phyloP scores from a whole-genome alignment of 352 stramenopile genomes.

The Globisporangium orthogonon region DNA sequence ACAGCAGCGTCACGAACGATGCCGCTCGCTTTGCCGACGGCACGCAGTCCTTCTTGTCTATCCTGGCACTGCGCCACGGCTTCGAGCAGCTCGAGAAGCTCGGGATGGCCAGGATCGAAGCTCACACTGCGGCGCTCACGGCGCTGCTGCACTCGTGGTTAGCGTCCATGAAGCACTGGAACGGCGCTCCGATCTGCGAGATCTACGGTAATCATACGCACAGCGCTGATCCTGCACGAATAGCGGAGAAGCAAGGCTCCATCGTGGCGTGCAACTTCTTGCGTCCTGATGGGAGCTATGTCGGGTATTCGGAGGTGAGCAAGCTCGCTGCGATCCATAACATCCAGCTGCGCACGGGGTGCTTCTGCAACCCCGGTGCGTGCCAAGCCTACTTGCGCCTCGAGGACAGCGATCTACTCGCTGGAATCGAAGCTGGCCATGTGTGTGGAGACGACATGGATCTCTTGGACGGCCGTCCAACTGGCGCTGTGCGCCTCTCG shows the following conservation, averaged over 20 bases:
- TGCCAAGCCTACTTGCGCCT: conserved; percentile 61
- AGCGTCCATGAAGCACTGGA: conserved; percentile 40
- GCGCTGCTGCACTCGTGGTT: conserved; percentile 31
- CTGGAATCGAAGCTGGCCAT: conserved; percentile 49
- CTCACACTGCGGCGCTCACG: conserved; percentile 43
- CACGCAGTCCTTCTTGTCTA: conserved; percentile 60
- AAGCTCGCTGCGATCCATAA: conserved; percentile 63
- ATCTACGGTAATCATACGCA: conserved; percentile 37
- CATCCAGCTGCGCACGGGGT: conserved; percentile 68
- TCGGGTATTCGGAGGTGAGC: conserved; percentile 64
- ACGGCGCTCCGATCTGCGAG: conserved; percentile 31
- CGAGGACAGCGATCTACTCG: conserved; percentile 41
- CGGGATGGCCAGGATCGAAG: conserved; percentile 35
- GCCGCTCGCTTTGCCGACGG: conserved; percentile 48
- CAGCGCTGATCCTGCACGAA: background rate
- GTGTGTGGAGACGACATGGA: conserved; percentile 71
- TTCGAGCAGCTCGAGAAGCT: conserved; percentile 38
- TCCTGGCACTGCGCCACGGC: conserved; percentile 50
- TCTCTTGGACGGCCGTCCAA: conserved; percentile 51
- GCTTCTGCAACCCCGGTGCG: conserved; percentile 76
- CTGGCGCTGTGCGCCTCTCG: conserved; percentile 63
- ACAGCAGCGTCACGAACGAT: background rate
- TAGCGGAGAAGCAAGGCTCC: conserved; percentile 17
- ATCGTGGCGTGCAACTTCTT: conserved; percentile 67
- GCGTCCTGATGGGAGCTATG: conserved; percentile 39